Evolutionary conservation across 495 filamentous ascomycete species (phyloP).

Genomic region (Aspergillus heteromorphus): DNA sequence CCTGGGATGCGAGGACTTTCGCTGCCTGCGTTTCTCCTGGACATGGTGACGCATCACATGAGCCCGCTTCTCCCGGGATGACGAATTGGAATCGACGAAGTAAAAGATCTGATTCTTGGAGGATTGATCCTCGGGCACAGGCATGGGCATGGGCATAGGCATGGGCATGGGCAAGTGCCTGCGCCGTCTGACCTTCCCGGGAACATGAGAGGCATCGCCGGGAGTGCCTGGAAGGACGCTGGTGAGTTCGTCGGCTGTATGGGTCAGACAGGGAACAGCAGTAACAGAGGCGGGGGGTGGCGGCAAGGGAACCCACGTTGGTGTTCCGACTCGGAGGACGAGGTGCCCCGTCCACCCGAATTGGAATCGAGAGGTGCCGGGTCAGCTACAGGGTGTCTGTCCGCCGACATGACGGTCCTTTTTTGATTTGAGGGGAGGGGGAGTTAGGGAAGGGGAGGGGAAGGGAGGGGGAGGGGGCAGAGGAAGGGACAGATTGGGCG

Average conservation of each 20-base stretch:
- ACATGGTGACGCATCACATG: constrained; percentile 50
- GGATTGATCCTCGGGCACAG: constrained; percentile 15
- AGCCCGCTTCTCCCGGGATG: constrained; percentile 41
- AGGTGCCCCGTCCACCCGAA: constrained; percentile 2
- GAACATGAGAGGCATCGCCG: constrained; percentile 14
- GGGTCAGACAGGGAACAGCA: constrained; percentile 2
- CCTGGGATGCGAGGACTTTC: constrained; percentile 16
- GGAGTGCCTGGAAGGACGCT: constrained; percentile 15
- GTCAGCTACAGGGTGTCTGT: constrained; percentile 16
- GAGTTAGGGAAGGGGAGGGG: not conserved
- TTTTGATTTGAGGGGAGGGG: no score
- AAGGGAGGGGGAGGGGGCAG: not conserved
- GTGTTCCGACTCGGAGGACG: constrained; percentile 8
- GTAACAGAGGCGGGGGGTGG: no score
- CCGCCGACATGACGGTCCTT: constrained; percentile 26
- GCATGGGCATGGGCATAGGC: constrained; percentile 21
- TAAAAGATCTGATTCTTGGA: constrained; percentile 36
- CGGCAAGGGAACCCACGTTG: constrained; percentile 10
- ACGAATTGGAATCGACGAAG: constrained; percentile 41
- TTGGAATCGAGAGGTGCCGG: constrained; percentile 7
- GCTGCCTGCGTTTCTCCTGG: constrained; percentile 39
- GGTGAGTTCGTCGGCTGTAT: not conserved
- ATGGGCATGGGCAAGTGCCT: constrained; percentile 17
- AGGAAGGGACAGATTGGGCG: not conserved
- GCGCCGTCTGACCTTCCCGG: constrained; percentile 20